These are phyloP conservation scores for Chalciporus pseudorubinellus DNA, from an alignment of 768 basidiomycete species.

Conservation along the genomic window DNA sequence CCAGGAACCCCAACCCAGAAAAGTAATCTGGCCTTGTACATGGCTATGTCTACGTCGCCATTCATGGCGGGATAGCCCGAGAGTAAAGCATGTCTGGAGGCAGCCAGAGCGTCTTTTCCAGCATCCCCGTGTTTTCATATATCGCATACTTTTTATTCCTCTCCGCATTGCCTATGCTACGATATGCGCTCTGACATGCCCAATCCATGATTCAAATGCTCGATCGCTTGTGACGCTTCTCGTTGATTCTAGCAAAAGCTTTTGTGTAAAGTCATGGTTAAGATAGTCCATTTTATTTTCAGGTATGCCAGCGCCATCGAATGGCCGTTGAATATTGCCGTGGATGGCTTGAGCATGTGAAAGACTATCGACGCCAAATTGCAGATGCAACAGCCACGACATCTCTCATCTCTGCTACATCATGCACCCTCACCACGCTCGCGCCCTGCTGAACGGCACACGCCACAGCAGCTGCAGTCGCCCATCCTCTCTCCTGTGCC, in stretches of 20 bases:
- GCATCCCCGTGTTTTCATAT: slow-evolving; percentile 9
- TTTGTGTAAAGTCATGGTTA: background rate
- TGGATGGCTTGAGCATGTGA: too few relatives aligned
- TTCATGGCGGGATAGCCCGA: slow-evolving; percentile 14
- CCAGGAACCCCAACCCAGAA: slow-evolving; percentile 31
- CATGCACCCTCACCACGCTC: slow-evolving; percentile 78
- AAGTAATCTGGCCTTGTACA: slow-evolving; percentile 16
- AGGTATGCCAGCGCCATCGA: background rate
- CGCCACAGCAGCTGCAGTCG: slow-evolving; percentile 74
- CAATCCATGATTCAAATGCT: slow-evolving; percentile 11
- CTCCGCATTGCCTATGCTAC: slow-evolving; percentile 15
- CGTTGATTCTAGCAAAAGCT: background rate
- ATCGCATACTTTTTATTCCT: slow-evolving; percentile 7
- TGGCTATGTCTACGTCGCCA: slow-evolving; percentile 11
- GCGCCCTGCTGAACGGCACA: slow-evolving; percentile 75
- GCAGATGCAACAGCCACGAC: slow-evolving; percentile 64
- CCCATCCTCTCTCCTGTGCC: slow-evolving; percentile 71
- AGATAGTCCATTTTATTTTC: background rate
- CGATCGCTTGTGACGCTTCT: background rate
- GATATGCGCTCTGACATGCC: slow-evolving; percentile 24
- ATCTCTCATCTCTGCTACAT: slow-evolving; percentile 70
- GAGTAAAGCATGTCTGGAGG: slow-evolving; percentile 8
- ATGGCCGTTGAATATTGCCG: too few relatives aligned
- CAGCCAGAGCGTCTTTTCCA: slow-evolving; percentile 6
- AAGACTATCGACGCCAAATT: slow-evolving; percentile 41